Conservation (phyloP, 495 filamentous ascomycete species). For the Chaetomidium leptoderma region DNA sequence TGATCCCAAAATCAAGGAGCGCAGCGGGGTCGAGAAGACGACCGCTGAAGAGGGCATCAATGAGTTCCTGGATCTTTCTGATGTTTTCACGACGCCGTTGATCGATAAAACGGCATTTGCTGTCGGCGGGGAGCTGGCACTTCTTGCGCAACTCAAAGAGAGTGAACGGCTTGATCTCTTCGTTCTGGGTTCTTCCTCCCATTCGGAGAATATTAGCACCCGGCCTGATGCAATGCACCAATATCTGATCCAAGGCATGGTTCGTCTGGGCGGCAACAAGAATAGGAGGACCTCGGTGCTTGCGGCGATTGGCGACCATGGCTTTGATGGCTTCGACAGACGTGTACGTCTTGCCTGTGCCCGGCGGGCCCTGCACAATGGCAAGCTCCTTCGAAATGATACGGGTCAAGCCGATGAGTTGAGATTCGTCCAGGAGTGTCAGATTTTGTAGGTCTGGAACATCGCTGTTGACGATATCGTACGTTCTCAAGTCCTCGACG, state of each 20-base stretch:
- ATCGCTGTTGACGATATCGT: constrained; percentile 18
- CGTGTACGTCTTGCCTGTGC: constrained; percentile 82
- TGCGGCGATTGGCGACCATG: constrained; percentile 53
- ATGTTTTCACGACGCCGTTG: constrained; percentile 25
- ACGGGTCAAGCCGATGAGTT: constrained; percentile 60
- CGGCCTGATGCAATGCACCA: constrained; percentile 60
- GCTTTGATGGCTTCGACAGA: constrained; percentile 68
- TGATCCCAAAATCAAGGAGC: constrained; percentile 51
- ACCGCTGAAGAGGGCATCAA: constrained; percentile 47
- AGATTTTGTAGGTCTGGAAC: constrained; percentile 26
- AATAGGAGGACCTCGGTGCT: constrained; percentile 41
- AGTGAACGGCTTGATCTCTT: constrained; percentile 59
- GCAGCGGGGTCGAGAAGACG: constrained; percentile 44
- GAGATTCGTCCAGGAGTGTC: constrained; percentile 62
- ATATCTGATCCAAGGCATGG: constrained; percentile 84
- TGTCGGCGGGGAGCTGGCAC: constrained; percentile 17
- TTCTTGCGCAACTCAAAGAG: constrained; percentile 56
- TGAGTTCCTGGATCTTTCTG: constrained; percentile 41
- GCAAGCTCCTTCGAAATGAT: constrained; percentile 71
- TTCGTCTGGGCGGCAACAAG: constrained; percentile 86
- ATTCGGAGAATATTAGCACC: constrained; percentile 70
- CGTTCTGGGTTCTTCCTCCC: constrained; percentile 66
- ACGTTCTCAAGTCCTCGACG: neutral
- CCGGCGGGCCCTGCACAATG: constrained; percentile 86
- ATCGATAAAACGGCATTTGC: constrained; percentile 26